Percentiles rank a stretch among this genome's conserved stretches.
phyloP scores from a whole-genome alignment of 495 filamentous ascomycete genomes.

The Ramalina intermedia region DNA sequence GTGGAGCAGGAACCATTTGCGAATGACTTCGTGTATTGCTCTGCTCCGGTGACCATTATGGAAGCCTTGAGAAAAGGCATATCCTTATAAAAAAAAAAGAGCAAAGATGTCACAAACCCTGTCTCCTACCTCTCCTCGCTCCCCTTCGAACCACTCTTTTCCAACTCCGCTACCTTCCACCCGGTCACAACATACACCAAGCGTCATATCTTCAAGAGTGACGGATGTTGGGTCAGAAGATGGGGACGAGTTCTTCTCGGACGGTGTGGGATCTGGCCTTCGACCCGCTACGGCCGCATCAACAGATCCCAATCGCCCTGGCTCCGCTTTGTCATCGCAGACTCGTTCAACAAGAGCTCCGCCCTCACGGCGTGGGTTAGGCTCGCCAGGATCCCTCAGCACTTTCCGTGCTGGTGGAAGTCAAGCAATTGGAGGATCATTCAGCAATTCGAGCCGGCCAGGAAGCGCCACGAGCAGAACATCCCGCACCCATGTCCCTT shows the following conservation, averaged over 20 bases:
- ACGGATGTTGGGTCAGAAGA: constrained; percentile 56
- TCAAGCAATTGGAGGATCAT: constrained; percentile 18
- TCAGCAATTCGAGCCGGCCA: constrained; percentile 35
- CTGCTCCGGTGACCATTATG: not conserved
- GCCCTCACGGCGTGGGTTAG: constrained; percentile 30
- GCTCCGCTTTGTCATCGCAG: constrained; percentile 25
- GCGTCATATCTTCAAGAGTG: constrained; percentile 73
- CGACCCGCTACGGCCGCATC: constrained; percentile 23
- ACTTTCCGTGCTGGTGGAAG: constrained; percentile 22
- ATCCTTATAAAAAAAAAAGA: not conserved
- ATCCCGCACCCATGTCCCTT: constrained; percentile 79
- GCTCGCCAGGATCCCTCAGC: constrained; percentile 16
- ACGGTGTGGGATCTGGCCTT: constrained; percentile 10
- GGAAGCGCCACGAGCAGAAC: constrained; percentile 55
- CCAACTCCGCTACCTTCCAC: constrained; percentile 16
- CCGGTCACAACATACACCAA: constrained; percentile 27
- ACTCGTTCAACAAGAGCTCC: constrained; percentile 27
- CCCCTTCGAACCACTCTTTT: constrained; percentile 13
- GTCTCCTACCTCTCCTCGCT: not conserved
- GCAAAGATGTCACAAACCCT: constrained; percentile 5
- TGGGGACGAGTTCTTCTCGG: constrained; percentile 22
- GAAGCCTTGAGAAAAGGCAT: not conserved
- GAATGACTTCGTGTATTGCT: no score
- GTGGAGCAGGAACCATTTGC: no score
- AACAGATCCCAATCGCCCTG: constrained; percentile 22